Conservation (phyloP, 192 early-diverging fungal species). For the Podila minutissima region DNA sequence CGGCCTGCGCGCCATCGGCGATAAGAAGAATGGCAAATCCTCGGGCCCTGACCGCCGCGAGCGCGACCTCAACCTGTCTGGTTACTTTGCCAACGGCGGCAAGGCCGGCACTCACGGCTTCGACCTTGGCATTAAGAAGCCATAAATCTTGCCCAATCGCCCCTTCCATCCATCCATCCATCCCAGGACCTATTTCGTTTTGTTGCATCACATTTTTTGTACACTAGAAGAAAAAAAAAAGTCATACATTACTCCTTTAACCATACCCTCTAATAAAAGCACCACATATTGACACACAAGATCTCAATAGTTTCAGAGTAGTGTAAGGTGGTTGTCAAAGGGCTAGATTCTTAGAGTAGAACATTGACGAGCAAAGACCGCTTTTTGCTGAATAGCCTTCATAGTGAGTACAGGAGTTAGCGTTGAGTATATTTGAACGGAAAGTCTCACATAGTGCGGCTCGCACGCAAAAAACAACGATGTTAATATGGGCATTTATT, state of each 20-base stretch:
- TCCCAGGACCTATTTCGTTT: neutral
- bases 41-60: conserved; percentile 15
- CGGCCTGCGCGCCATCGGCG: conserved; percentile 2
- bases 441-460: too few species aligned
- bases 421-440: too few species aligned
- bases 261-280: neutral
- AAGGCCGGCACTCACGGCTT: conserved; percentile 5
- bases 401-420: too few species aligned
- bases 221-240: neutral
- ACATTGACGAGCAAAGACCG: too few species aligned
- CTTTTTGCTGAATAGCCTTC: too few species aligned
- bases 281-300: neutral
- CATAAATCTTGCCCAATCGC: neutral
- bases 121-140: conserved; percentile 1
- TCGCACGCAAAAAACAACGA: too few species aligned
- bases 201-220: neutral
- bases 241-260: neutral
- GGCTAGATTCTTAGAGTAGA: too few species aligned
- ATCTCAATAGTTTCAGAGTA: too few species aligned
- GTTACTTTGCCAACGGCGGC: conserved; percentile 14
- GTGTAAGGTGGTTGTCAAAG: too few species aligned
- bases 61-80: neutral
- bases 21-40: conserved; percentile 1
- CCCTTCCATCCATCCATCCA: neutral
- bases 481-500: neutral